phyloP scores from a whole-genome alignment of 176 grass and related monocot genomes.

The Alopecurus myosuroides region DNA sequence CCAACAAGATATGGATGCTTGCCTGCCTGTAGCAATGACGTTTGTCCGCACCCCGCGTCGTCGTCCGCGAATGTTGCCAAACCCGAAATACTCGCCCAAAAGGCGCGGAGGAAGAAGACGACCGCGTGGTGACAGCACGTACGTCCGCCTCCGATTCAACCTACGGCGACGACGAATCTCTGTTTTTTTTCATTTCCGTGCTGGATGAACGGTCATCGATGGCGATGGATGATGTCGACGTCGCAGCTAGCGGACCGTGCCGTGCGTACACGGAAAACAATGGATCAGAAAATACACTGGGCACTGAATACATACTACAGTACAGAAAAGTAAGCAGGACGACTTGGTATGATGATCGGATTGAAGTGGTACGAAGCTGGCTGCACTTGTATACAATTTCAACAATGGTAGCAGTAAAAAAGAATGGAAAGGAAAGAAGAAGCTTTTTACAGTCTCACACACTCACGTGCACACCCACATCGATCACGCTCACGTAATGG shows the following conservation, averaged over 20 bases:
- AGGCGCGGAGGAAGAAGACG: neutral
- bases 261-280: neutral
- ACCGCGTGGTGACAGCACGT: neutral
- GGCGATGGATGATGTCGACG: neutral
- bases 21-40: neutral
- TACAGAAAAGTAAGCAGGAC: too few species aligned
- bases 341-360: too few species aligned
- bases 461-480: neutral
- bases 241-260: too few species aligned
- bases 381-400: neutral
- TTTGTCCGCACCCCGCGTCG: neutral
- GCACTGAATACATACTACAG: neutral
- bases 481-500: neutral
- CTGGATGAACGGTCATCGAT: neutral
- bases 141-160: neutral
- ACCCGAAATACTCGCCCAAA: neutral
- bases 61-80: neutral
- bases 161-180: neutral
- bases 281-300: neutral
- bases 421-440: neutral
- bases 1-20: neutral
- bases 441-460: conserved; percentile 2
- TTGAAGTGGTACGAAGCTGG: neutral
- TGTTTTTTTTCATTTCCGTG: neutral
- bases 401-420: neutral